Evolutionary conservation across 495 filamentous ascomycete species (phyloP).

Genomic region (Penicillium fimorum): DNA sequence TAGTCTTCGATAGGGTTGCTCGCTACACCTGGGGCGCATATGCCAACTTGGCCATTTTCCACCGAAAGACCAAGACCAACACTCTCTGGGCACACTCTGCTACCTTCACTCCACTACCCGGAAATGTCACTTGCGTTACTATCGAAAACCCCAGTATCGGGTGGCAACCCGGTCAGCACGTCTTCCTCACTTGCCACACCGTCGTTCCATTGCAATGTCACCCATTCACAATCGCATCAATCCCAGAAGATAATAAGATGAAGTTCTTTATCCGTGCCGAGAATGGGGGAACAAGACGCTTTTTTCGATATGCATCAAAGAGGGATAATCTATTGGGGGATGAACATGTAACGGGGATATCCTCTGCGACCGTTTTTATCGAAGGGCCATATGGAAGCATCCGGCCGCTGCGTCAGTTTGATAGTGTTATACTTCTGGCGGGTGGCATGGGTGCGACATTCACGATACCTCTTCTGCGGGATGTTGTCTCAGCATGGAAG

Average conservation of each 20-base stretch:
- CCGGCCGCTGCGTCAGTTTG: conserved; percentile 52
- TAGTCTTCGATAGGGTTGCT: conserved; percentile 66
- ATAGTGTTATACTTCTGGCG: conserved; percentile 61
- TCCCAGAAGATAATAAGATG: conserved; percentile 56
- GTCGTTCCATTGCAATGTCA: conserved; percentile 71
- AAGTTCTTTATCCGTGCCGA: conserved; percentile 73
- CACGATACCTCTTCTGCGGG: conserved; percentile 51
- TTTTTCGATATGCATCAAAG: conserved; percentile 63
- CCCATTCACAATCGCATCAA: conserved; percentile 75
- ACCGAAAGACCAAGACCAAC: conserved; percentile 29
- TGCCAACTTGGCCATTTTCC: conserved; percentile 64
- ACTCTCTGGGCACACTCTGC: conserved; percentile 48
- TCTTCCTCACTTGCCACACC: conserved; percentile 70
- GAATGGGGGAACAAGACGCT: conserved; percentile 64
- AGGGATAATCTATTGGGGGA: conserved; percentile 22
- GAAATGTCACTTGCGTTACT: conserved; percentile 64
- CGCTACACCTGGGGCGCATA: conserved; percentile 55
- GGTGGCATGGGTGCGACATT: conserved; percentile 58
- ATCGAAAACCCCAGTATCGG: conserved; percentile 65
- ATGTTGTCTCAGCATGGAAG: conserved; percentile 46
- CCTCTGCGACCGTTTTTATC: conserved; percentile 30
- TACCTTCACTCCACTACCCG: conserved; percentile 59
- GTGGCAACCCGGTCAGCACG: conserved; percentile 77
- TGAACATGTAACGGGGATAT: conserved; percentile 1
- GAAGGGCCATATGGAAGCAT: conserved; percentile 56